Percentiles rank a stretch among this genome's conserved stretches.
Evolutionary conservation across 768 basidiomycete genomes (phyloP).

Genomic region (Tephrocybe sp.): DNA sequence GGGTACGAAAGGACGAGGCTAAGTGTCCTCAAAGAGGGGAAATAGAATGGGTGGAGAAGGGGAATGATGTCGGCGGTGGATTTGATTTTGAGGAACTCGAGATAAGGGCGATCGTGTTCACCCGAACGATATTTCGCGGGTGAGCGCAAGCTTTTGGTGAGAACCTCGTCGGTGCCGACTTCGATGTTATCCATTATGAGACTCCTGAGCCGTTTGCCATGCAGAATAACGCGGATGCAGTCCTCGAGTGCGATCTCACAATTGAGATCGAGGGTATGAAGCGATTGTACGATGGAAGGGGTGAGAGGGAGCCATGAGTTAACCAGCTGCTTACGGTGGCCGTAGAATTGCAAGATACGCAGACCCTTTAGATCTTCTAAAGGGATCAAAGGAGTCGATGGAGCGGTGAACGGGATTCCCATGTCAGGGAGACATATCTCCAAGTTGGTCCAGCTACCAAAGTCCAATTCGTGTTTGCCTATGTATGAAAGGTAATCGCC

Average conservation of each 20-base stretch:
- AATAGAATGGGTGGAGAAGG: constrained; percentile 4
- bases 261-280: constrained; percentile 1
- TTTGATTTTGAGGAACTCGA: constrained; percentile 1
- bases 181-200: neutral
- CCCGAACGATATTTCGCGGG: constrained; percentile 1
- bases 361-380: constrained; percentile 7
- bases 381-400: constrained; percentile 1
- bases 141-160: neutral
- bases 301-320: constrained; percentile 4
- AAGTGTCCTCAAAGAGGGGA: constrained; percentile 3
- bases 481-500: constrained; percentile 3
- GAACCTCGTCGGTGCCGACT: neutral
- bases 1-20: neutral
- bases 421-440: constrained; percentile 2
- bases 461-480: constrained; percentile 1
- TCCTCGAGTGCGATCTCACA: constrained; percentile 3
- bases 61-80: neutral
- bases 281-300: constrained; percentile 6
- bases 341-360: neutral
- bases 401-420: neutral
- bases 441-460: constrained; percentile 3
- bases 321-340: constrained; percentile 2
- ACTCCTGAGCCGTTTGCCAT: constrained; percentile 3
- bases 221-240: constrained; percentile 1
- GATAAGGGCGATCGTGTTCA: constrained; percentile 1